Percentiles rank a stretch among this genome's conserved stretches.
phyloP scores from a whole-genome alignment of 306 rosid species.

The Fragaria nilgerrensis region DNA sequence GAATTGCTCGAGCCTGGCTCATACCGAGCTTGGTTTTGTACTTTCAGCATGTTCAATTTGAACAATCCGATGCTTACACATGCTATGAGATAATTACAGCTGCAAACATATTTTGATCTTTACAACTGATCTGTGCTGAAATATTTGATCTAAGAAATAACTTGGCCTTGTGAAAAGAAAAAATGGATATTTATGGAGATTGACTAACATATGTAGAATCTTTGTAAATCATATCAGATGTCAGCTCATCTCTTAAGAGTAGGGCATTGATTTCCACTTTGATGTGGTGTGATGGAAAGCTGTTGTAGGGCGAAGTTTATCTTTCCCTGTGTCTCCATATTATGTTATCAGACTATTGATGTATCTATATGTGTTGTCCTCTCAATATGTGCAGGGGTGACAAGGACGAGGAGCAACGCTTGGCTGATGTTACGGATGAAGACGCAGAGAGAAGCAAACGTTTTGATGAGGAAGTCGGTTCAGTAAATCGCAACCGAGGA shows the following conservation, averaged over 20 bases:
- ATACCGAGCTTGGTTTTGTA: neutral
- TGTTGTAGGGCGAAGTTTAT: neutral
- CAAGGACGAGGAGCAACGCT: slow-evolving; percentile 40
- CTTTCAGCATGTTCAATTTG: neutral
- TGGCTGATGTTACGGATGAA: slow-evolving; percentile 41
- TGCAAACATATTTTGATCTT: neutral
- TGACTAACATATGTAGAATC: neutral
- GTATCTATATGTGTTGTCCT: slow-evolving; percentile 2
- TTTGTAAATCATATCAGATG: neutral
- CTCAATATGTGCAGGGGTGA: slow-evolving; percentile 55
- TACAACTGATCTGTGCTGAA: too few relatives aligned
- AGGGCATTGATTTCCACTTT: neutral
- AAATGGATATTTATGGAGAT: neutral
- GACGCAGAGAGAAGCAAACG: slow-evolving; percentile 37
- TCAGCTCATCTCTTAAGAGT: neutral
- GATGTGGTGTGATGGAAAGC: neutral
- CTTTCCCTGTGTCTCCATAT: neutral
- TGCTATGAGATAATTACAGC: neutral
- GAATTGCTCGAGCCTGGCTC: neutral
- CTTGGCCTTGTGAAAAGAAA: neutral
- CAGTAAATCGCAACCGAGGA: slow-evolving; percentile 37
- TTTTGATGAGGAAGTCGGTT: slow-evolving; percentile 47
- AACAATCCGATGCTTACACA: neutral
- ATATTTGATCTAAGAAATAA: neutral
- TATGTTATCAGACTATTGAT: neutral